A percentile compares a stretch with the other conserved stretches of the same genome.
These are phyloP conservation scores for Triticum monococcum DNA, from an alignment of 176 grass and related monocot genomes.

Conservation along the genomic window DNA sequence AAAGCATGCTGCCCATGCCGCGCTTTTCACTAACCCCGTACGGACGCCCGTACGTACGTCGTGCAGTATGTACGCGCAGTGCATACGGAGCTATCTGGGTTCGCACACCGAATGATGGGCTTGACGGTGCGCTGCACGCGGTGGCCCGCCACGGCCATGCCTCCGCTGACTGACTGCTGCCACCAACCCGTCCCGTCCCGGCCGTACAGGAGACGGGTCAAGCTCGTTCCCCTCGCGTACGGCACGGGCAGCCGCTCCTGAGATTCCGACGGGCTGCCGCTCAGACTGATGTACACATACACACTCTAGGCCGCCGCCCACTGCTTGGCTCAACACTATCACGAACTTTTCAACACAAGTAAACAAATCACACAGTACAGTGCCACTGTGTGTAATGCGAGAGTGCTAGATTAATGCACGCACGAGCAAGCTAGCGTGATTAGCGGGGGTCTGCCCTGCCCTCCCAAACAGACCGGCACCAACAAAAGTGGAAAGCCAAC, in stretches of 20 bases:
- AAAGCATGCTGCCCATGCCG: too few species aligned
- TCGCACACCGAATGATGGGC: neutral
- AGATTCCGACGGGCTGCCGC: neutral
- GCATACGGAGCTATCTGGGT: too few species aligned
- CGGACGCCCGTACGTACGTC: too few species aligned
- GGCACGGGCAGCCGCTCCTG: neutral
- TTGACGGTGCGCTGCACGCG: neutral
- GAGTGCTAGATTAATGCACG: neutral
- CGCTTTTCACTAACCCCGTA: too few species aligned
- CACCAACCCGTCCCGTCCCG: neutral
- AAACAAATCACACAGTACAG: neutral
- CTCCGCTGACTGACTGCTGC: neutral
- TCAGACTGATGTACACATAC: neutral
- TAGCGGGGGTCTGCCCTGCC: neutral
- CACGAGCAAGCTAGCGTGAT: neutral
- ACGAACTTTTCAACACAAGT: neutral
- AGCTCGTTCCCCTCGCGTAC: neutral
- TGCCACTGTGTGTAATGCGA: neutral
- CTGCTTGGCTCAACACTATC: too few species aligned
- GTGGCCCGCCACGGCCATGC: too few species aligned
- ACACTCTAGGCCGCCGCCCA: too few species aligned
- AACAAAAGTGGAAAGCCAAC: neutral
- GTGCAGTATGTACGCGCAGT: too few species aligned
- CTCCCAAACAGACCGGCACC: neutral
- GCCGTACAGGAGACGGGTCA: neutral